Conservation (phyloP, 768 basidiomycete species). For the Hydnomerulius pinastri region DNA sequence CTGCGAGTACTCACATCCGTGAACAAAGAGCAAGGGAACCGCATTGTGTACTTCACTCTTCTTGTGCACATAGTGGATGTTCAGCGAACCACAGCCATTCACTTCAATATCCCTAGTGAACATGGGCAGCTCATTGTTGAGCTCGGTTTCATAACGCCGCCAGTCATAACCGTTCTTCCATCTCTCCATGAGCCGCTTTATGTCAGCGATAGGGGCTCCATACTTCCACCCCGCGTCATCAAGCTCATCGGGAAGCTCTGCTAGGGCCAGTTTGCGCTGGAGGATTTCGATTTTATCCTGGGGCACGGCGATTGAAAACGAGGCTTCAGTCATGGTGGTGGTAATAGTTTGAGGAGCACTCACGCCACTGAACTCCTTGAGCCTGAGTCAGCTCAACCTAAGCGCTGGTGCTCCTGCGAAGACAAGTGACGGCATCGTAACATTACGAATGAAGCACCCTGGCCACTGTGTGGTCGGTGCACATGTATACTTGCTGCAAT, state of each 20-base stretch:
- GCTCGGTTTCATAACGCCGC: slow-evolving; percentile 48
- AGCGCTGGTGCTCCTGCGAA: no score
- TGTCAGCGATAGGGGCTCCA: slow-evolving; percentile 49
- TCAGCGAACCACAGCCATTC: slow-evolving; percentile 46
- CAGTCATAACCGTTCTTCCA: slow-evolving; percentile 62
- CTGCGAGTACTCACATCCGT: slow-evolving; percentile 47
- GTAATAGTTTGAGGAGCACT: no score
- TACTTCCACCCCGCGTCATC: slow-evolving; percentile 52
- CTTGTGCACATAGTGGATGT: slow-evolving; percentile 62
- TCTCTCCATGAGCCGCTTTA: slow-evolving; percentile 46
- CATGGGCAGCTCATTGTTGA: slow-evolving; percentile 57
- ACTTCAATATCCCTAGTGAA: slow-evolving; percentile 54
- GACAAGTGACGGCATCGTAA: no score
- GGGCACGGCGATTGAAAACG: slow-evolving; percentile 51
- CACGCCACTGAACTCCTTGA: no score
- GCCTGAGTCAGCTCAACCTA: no score
- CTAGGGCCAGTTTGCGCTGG: slow-evolving; percentile 46
- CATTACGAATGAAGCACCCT: no score
- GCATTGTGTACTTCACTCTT: slow-evolving; percentile 45
- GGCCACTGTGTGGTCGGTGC: no score
- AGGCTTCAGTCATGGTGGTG: slow-evolving; percentile 34
- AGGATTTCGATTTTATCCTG: slow-evolving; percentile 43
- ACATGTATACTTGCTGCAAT: no score
- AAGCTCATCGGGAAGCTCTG: slow-evolving; percentile 59
- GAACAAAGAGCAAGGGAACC: slow-evolving; percentile 62